Conservation (phyloP, 2,329 filamentous ascomycete species). For the Fusarium siculi region DNA sequence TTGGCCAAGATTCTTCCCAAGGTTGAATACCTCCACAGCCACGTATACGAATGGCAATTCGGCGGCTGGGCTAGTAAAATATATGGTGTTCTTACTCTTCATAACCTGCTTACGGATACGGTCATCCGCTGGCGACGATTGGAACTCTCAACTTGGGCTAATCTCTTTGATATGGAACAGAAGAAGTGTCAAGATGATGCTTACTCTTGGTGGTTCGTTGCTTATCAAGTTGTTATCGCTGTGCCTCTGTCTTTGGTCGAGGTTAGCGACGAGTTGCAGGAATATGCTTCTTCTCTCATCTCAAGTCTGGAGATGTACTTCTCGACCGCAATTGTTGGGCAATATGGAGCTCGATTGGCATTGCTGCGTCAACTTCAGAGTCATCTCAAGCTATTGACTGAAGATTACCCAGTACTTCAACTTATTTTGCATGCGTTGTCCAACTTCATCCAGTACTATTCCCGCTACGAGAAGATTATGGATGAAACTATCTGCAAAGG, state of each 20-base stretch:
- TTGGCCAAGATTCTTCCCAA: constrained; percentile 87
- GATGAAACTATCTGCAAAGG: constrained; percentile 73
- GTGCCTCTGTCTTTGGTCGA: constrained; percentile 75
- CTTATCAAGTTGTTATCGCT: constrained; percentile 88
- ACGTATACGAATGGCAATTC: constrained; percentile 93
- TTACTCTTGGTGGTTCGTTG: constrained; percentile 94
- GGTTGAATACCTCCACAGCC: constrained; percentile 85
- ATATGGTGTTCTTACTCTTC: constrained; percentile 75
- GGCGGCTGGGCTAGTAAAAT: constrained; percentile 84
- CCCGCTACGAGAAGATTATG: constrained; percentile 74
- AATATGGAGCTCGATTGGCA: constrained; percentile 77
- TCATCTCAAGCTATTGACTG: constrained; percentile 71
- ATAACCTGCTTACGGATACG: constrained; percentile 81
- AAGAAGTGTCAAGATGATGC: constrained; percentile 81
- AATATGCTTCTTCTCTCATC: constrained; percentile 76
- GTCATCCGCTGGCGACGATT: constrained; percentile 91
- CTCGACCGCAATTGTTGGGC: constrained; percentile 79
- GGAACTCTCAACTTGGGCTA: constrained; percentile 92
- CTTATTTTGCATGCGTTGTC: constrained; percentile 72
- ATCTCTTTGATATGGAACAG: constrained; percentile 85
- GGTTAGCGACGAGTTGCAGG: constrained; percentile 66
- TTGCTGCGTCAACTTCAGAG: constrained; percentile 73
- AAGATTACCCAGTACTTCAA: constrained; percentile 67
- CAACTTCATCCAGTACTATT: constrained; percentile 82
- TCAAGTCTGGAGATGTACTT: constrained; percentile 84